Conservation (phyloP, 352 stramenopile genomes). For the Thraustochytrium sp. region DNA sequence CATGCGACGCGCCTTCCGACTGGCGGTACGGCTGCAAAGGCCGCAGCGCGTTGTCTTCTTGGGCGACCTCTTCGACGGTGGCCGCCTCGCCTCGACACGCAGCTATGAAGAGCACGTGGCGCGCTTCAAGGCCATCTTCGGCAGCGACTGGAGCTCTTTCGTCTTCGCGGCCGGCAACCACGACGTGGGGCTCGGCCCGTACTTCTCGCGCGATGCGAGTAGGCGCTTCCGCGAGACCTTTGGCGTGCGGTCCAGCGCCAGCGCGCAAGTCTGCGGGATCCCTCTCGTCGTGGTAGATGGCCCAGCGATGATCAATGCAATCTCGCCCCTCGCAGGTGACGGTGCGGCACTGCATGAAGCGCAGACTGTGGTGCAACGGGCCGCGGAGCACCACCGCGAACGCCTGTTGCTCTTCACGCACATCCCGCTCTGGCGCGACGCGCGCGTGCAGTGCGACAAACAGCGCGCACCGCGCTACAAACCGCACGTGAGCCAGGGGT, state of each 20-base stretch:
- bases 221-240: neutral
- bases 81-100: neutral
- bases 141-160: neutral
- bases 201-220: neutral
- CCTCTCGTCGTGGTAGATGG: neutral
- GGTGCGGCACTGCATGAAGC: neutral
- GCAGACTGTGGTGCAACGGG: neutral
- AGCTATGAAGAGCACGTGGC: neutral
- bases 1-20: constrained; percentile 34
- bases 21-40: neutral
- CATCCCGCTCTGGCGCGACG: neutral
- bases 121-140: constrained; percentile 17
- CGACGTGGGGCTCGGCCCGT: neutral
- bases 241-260: neutral
- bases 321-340: neutral
- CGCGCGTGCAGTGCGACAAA: neutral
- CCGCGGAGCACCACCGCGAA: neutral
- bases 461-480: neutral
- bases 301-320: neutral
- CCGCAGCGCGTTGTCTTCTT: neutral
- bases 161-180: constrained; percentile 1
- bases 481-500: neutral
- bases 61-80: constrained; percentile 11
- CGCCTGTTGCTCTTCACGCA: neutral
- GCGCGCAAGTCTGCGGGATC: neutral